These are phyloP conservation scores for Fusarium globosum DNA, from an alignment of 2,329 filamentous ascomycete species.

Conservation along the genomic window DNA sequence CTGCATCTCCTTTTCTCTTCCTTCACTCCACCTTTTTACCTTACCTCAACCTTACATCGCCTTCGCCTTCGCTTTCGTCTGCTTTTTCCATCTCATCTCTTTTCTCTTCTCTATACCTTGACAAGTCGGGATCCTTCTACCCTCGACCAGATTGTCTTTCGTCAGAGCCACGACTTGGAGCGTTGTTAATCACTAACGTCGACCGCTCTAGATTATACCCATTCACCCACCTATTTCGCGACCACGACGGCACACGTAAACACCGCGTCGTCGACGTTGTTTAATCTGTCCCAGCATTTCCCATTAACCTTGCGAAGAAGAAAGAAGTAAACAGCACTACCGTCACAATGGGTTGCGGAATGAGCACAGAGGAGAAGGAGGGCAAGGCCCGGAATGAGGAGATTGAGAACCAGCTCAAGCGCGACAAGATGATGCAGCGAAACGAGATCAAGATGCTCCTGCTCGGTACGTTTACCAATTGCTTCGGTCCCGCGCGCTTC, in stretches of 20 bases:
- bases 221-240: constrained; percentile 5
- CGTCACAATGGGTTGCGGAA: constrained; percentile 97
- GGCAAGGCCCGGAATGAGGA: constrained; percentile 99
- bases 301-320: constrained; percentile 31
- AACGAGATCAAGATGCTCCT: constrained; percentile 99
- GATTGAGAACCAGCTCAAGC: constrained; percentile 99
- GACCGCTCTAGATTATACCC: constrained; percentile 23
- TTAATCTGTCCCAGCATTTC: constrained; percentile 18
- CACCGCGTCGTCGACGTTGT: constrained; percentile 35
- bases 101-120: constrained; percentile 40
- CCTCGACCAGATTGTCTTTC: constrained; percentile 29
- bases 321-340: constrained; percentile 43
- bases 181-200: constrained; percentile 33
- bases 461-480: constrained; percentile 72
- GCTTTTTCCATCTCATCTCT: constrained; percentile 37
- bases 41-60: constrained; percentile 38
- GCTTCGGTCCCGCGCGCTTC: not conserved
- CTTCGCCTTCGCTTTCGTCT: constrained; percentile 37
- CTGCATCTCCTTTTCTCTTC: constrained; percentile 48
- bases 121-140: constrained; percentile 26
- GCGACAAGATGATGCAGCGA: constrained; percentile 97
- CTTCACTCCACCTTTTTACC: constrained; percentile 39
- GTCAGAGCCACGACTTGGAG: constrained; percentile 36
- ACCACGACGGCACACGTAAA: constrained; percentile 30
- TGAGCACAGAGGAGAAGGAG: constrained; percentile 99